A percentile compares a stretch with the other conserved stretches of the same genome.
phyloP scores from a whole-genome alignment of 257 asterid species.

The Mentha longifolia region DNA sequence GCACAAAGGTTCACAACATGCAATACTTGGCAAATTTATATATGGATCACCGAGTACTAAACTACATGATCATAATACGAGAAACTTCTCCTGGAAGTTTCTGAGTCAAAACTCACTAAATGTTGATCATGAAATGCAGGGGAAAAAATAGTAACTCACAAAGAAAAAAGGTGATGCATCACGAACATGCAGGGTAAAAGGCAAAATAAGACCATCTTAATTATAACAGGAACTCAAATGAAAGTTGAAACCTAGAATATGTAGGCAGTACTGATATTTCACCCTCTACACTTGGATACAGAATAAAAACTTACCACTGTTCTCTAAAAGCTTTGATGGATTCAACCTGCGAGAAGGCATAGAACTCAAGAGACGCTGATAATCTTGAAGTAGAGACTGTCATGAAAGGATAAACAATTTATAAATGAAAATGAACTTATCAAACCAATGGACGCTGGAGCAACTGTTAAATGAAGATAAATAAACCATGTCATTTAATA shows the following conservation, averaged over 20 bases:
- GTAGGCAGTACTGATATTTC: constrained; percentile 26
- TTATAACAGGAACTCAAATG: constrained; percentile 23
- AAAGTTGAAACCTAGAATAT: constrained; percentile 25
- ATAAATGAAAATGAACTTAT: constrained; percentile 36
- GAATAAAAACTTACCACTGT: constrained; percentile 65
- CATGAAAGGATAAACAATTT: constrained; percentile 42
- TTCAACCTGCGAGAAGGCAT: constrained; percentile 94
- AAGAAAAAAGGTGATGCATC: constrained; percentile 20
- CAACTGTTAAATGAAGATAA: constrained; percentile 27
- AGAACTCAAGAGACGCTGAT: constrained; percentile 94
- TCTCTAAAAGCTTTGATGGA: constrained; percentile 94
- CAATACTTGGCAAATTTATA: neutral
- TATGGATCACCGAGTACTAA: constrained; percentile 8
- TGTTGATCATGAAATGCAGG: neutral
- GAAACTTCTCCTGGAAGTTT: neutral
- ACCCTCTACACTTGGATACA: constrained; percentile 17
- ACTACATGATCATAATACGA: neutral
- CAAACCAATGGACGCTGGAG: constrained; percentile 33
- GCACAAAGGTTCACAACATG: neutral
- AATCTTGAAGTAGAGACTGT: constrained; percentile 98
- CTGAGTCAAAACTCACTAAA: constrained; percentile 6
- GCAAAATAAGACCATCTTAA: constrained; percentile 27
- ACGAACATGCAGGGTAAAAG: constrained; percentile 1
- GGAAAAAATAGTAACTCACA: neutral
- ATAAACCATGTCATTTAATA: constrained; percentile 24